Evolutionary conservation across 2,329 filamentous ascomycete species (phyloP), one percentile per base, ranked within the genome.

Genomic region (Sordariomycetes sp.): DNA sequence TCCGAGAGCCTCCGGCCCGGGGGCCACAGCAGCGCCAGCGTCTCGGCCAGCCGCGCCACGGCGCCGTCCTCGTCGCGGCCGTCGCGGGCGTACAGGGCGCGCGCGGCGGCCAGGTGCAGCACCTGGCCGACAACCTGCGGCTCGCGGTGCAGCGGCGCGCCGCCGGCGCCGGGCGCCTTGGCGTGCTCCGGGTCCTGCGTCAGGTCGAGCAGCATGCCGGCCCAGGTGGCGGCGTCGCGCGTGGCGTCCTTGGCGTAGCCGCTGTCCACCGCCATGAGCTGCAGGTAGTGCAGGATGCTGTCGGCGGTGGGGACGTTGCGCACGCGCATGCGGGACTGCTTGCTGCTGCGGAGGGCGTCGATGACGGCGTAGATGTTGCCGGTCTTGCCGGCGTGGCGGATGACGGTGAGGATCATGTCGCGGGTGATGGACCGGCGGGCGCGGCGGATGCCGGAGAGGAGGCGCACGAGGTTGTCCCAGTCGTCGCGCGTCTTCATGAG

Each of bases 371-470:
- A 72, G 46, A 80, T 68, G 59, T 72, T 72, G 50, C 74, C 76
- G 56, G 68, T 68, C 32, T 58, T 24, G 56, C 72, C 73, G 7
- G 76, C 73, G 48, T 68, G 60, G 14, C 79, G 73, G 37, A 77
- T 63, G 54, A 80, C 68, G 65, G 71, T 73, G 56, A 65, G 65
- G 61, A 69, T 71, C 63, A 76, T 67, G 12, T 58, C 25, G 2
- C 60, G 55, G 24, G 63, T 61, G 25, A 81, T 65, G 59, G 66
- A 69, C 61, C 74, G 72, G 34, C 70, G 66, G 37, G 75, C 73
- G 60, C 75, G 72, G 59, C 70, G 66, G 64, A 76, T 72, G 54
- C 80, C 81, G 59, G 79, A 74, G 48, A 83, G 72, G 51, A 84
- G 69, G 0, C 74, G 75, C 22, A 68, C 71, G 32, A 84, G 68